phyloP scores from a whole-genome alignment of 2,329 filamentous ascomycete species.

The Aspergillus puulaauensis region DNA sequence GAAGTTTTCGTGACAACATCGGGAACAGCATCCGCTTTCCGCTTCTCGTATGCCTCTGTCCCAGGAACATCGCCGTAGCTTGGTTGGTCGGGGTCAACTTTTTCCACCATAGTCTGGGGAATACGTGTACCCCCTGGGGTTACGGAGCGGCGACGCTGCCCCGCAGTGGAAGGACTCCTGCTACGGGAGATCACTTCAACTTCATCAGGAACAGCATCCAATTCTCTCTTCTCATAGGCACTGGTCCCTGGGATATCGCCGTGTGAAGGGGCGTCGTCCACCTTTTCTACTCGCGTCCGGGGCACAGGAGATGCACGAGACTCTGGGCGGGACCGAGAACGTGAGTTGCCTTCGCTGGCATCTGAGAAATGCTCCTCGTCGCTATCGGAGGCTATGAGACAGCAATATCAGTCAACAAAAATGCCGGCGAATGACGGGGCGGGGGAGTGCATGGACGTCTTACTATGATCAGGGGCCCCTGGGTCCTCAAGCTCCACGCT shows the following conservation, averaged over 20 bases:
- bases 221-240: slow-evolving; percentile 57
- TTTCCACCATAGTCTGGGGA: slow-evolving; percentile 62
- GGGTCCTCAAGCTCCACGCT: slow-evolving; percentile 57
- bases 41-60: slow-evolving; percentile 56
- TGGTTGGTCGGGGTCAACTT: slow-evolving; percentile 56
- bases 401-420: slow-evolving; percentile 8
- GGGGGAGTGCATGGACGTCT: slow-evolving; percentile 15
- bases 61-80: slow-evolving; percentile 63
- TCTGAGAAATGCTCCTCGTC: slow-evolving; percentile 66
- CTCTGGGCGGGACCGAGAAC: slow-evolving; percentile 33
- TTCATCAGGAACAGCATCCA: slow-evolving; percentile 64
- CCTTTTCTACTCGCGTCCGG: slow-evolving; percentile 62
- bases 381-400: slow-evolving; percentile 48
- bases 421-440: background rate
- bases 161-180: slow-evolving; percentile 41
- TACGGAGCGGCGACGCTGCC: slow-evolving; percentile 44
- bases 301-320: slow-evolving; percentile 56
- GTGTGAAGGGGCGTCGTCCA: slow-evolving; percentile 58
- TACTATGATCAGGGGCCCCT: slow-evolving; percentile 58
- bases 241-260: slow-evolving; percentile 63
- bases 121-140: slow-evolving; percentile 55
- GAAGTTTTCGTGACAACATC: slow-evolving; percentile 55
- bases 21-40: slow-evolving; percentile 59
- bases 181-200: slow-evolving; percentile 55
- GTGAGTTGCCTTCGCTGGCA: slow-evolving; percentile 56